Percentiles rank a stretch among this genome's conserved stretches.
phyloP scores from a whole-genome alignment of 176 grass and related monocot species.

The Ananas comosus region DNA sequence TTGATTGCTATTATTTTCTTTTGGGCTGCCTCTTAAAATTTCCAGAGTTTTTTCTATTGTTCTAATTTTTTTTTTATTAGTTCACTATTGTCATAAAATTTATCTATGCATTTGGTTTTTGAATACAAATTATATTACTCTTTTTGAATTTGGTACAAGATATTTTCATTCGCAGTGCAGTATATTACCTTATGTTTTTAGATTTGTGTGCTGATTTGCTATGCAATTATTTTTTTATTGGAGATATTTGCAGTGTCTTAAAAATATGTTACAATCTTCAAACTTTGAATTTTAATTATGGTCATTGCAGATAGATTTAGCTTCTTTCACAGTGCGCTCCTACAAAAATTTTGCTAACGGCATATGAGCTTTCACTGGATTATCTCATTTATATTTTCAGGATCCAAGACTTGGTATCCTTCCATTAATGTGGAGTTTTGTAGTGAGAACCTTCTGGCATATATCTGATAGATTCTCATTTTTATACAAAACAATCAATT shows the following conservation, averaged over 20 bases:
- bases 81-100: too few species aligned
- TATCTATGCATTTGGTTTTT: too few species aligned
- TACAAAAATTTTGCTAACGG: too few species aligned
- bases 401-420: slow-evolving; percentile 72
- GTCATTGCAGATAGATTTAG: background rate
- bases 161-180: too few species aligned
- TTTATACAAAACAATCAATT: too few species aligned
- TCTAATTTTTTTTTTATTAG: too few species aligned
- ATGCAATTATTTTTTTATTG: background rate
- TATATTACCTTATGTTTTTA: background rate
- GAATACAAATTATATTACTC: too few species aligned
- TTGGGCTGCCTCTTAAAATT: too few species aligned
- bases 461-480: too few species aligned
- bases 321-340: background rate
- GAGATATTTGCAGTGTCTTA: background rate
- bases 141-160: too few species aligned
- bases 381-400: slow-evolving; percentile 32
- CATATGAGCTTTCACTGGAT: background rate
- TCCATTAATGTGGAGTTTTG: slow-evolving; percentile 79
- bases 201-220: background rate
- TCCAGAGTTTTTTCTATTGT: too few species aligned
- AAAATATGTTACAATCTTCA: background rate
- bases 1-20: background rate
- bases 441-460: slow-evolving; percentile 73
- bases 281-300: background rate